Conservation (phyloP, 441 rosid species). For the Rhodomyrtus psidioides region DNA sequence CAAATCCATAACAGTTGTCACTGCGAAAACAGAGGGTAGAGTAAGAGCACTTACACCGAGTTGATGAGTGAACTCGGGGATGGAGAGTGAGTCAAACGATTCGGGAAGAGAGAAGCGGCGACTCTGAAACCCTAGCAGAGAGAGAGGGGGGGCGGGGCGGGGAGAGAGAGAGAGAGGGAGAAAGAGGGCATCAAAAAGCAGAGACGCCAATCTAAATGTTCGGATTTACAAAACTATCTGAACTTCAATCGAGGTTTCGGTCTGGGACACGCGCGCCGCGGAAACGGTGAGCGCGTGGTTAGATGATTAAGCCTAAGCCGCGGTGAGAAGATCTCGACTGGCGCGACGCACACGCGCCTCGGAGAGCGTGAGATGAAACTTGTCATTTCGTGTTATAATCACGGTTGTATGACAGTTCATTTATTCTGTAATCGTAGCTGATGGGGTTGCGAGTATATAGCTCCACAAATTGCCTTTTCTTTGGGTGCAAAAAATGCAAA, state of each 20-base stretch:
- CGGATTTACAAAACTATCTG: neutral
- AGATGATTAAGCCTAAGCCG: neutral
- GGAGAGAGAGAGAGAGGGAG: neutral
- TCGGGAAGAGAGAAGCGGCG: neutral
- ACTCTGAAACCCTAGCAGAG: slow-evolving; percentile 8
- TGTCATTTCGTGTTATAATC: neutral
- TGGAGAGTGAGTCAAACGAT: neutral
- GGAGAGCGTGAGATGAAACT: neutral
- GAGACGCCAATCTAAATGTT: neutral
- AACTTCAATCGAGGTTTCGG: neutral
- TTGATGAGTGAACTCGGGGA: neutral
- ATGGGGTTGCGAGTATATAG: neutral
- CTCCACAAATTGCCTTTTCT: neutral
- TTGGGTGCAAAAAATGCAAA: neutral
- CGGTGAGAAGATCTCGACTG: too few relatives aligned
- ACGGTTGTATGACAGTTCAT: neutral
- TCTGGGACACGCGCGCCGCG: neutral
- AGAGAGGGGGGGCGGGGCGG: neutral
- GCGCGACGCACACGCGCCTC: neutral
- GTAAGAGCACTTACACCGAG: neutral
- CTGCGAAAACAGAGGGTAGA: neutral
- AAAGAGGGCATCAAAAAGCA: neutral
- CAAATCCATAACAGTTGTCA: neutral
- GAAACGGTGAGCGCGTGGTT: neutral
- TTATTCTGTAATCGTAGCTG: neutral